Percentiles rank a stretch among this genome's conserved stretches.
phyloP scores from a whole-genome alignment of 306 rosid species.

The Pterocarpus santalinus region DNA sequence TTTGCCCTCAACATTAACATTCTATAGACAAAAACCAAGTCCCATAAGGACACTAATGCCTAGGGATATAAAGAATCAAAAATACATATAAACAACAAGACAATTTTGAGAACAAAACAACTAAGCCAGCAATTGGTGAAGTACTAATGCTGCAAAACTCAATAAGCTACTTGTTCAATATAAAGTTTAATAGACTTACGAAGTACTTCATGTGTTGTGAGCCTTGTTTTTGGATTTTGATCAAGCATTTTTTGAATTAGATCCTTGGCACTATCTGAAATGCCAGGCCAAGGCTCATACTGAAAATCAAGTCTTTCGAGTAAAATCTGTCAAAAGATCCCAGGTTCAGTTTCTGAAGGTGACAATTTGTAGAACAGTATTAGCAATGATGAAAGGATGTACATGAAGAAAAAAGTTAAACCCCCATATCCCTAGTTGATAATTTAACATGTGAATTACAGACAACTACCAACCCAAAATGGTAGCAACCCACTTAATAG shows the following conservation, averaged over 20 bases:
- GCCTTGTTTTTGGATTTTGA: constrained; percentile 64
- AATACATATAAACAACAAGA: no score
- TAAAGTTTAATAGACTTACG: constrained; percentile 48
- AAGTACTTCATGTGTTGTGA: constrained; percentile 64
- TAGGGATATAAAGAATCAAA: no score
- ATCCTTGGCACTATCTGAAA: constrained; percentile 72
- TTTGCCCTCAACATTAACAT: no score
- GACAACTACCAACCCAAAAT: constrained; percentile 69
- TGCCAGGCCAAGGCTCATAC: constrained; percentile 71
- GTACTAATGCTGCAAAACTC: constrained; percentile 9
- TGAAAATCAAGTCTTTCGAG: constrained; percentile 64
- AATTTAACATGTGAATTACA: constrained; percentile 38
- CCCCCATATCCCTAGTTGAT: constrained; percentile 8
- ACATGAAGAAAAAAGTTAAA: constrained; percentile 38
- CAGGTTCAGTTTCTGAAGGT: constrained; percentile 60
- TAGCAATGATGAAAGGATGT: constrained; percentile 25
- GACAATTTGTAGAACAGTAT: constrained; percentile 39
- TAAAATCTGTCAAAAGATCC: constrained; percentile 67
- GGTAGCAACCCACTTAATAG: constrained; percentile 76
- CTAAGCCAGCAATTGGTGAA: not conserved
- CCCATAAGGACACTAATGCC: no score
- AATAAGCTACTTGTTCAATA: not conserved
- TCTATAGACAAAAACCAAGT: no score
- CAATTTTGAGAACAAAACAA: no score
- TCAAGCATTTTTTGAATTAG: constrained; percentile 68